Evolutionary conservation across 768 basidiomycete species (phyloP).

Genomic region (Dictyophora rubrovolvata): DNA sequence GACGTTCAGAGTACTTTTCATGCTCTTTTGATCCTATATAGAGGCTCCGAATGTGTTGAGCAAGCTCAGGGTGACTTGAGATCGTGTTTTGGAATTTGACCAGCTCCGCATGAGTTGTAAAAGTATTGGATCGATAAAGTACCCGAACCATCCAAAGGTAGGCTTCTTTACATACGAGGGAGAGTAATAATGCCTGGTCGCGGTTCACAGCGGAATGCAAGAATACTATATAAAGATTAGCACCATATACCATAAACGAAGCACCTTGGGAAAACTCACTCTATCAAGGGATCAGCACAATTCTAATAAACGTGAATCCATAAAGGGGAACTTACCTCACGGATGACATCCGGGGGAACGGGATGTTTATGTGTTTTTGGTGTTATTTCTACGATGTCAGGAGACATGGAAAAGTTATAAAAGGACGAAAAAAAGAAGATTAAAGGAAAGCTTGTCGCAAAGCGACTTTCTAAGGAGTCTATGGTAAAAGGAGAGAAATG

Average conservation of each 20-base stretch:
- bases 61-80: neutral
- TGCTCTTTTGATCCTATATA: slow-evolving; percentile 1
- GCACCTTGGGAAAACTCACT: neutral
- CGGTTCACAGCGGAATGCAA: neutral
- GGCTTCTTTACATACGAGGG: slow-evolving; percentile 6
- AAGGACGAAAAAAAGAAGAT: neutral
- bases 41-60: neutral
- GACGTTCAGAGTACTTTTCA: neutral
- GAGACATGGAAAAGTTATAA: neutral
- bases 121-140: neutral
- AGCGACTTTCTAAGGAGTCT: neutral
- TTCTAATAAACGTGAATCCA: neutral
- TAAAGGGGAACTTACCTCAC: slow-evolving; percentile 3
- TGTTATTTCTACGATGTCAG: neutral
- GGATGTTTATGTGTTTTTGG: neutral
- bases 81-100: neutral
- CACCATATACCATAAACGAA: neutral
- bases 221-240: neutral
- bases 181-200: neutral
- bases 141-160: slow-evolving; percentile 2
- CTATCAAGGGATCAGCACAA: neutral
- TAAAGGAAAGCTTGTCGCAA: neutral
- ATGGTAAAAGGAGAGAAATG: neutral
- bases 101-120: neutral
- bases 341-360: slow-evolving; percentile 7